Percentiles rank a stretch among this genome's conserved stretches.
These are phyloP conservation scores for Hirsutella thompsonii DNA, from an alignment of 2,329 filamentous ascomycete species.

Conservation along the genomic window DNA sequence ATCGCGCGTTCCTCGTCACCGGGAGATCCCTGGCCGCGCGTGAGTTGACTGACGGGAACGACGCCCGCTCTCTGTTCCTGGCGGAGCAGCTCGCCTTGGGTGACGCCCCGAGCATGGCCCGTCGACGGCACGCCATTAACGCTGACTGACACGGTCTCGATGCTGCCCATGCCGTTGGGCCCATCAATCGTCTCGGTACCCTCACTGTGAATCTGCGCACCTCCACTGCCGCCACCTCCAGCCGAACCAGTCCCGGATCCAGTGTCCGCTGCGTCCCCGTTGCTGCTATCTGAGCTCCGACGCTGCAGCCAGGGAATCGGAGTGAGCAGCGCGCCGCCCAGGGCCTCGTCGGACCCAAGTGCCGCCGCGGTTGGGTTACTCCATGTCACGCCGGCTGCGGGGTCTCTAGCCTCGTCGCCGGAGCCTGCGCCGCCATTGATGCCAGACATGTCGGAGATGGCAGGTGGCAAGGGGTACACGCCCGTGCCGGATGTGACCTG, in stretches of 20 bases:
- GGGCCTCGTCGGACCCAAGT: conserved; percentile 72
- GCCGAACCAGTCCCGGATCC: no score
- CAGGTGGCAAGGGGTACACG: conserved; percentile 69
- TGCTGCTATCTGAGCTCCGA: conserved; percentile 16
- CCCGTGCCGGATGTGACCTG: conserved; percentile 75
- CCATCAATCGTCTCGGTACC: conserved; percentile 71
- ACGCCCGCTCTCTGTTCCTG: conserved; percentile 77
- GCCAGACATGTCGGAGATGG: conserved; percentile 43
- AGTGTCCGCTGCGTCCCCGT: no score
- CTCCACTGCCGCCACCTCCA: conserved; percentile 11
- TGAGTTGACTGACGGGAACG: conserved; percentile 53
- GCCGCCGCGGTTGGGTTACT: conserved; percentile 31
- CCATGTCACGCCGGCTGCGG: conserved; percentile 29
- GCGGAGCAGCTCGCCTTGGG: conserved; percentile 73
- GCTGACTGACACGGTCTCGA: conserved; percentile 70
- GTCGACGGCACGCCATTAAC: conserved; percentile 55
- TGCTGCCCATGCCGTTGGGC: conserved; percentile 63
- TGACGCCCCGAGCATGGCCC: conserved; percentile 43
- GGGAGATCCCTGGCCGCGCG: conserved; percentile 23
- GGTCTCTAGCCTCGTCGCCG: conserved; percentile 36
- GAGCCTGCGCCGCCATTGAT: conserved; percentile 36
- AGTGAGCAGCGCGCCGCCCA: conserved; percentile 83
- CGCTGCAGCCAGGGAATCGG: conserved; percentile 79
- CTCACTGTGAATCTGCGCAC: conserved; percentile 50
- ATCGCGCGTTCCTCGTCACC: conserved; percentile 8